These are phyloP conservation scores for Penicillium taxi DNA, from an alignment of 495 filamentous ascomycete genomes.

Conservation along the genomic window DNA sequence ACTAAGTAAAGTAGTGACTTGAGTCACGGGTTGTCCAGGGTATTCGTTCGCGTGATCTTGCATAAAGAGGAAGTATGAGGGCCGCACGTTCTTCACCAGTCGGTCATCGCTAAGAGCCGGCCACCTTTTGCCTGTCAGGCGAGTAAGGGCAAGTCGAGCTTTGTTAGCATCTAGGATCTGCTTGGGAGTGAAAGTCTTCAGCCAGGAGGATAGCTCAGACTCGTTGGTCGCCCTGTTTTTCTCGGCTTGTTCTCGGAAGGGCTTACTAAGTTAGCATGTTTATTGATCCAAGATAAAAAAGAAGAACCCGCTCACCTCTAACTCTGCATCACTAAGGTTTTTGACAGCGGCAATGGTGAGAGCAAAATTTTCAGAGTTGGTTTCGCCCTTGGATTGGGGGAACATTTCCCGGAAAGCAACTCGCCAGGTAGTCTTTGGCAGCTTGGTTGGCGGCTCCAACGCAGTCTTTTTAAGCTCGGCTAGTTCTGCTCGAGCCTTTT, in stretches of 20 bases:
- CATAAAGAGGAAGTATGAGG: slow-evolving; percentile 38
- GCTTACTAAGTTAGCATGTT: slow-evolving; percentile 23
- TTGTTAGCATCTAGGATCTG: slow-evolving; percentile 56
- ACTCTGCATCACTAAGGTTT: slow-evolving; percentile 14
- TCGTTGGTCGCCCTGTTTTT: slow-evolving; percentile 39
- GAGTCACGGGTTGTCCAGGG: slow-evolving; percentile 41
- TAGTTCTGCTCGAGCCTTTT: slow-evolving; percentile 12
- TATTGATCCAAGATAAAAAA: neutral
- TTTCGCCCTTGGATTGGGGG: slow-evolving; percentile 3
- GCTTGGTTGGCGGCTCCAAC: slow-evolving; percentile 26
- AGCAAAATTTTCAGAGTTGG: slow-evolving; percentile 6
- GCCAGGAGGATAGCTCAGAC: slow-evolving; percentile 48
- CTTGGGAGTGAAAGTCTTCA: slow-evolving; percentile 46
- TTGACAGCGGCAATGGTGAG: slow-evolving; percentile 15
- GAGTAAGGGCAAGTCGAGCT: slow-evolving; percentile 48
- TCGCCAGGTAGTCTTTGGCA: slow-evolving; percentile 7
- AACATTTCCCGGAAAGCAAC: slow-evolving; percentile 21
- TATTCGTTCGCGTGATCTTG: too few relatives aligned
- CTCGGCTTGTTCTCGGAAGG: slow-evolving; percentile 43
- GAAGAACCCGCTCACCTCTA: slow-evolving; percentile 26
- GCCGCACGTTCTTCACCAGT: slow-evolving; percentile 38
- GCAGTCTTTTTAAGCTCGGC: slow-evolving; percentile 27
- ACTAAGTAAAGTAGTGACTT: slow-evolving; percentile 16
- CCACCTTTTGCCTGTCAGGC: slow-evolving; percentile 6
- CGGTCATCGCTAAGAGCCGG: slow-evolving; percentile 49